phyloP scores from a whole-genome alignment of 192 early-diverging fungal genomes.

The Chytriomyces sp. region DNA sequence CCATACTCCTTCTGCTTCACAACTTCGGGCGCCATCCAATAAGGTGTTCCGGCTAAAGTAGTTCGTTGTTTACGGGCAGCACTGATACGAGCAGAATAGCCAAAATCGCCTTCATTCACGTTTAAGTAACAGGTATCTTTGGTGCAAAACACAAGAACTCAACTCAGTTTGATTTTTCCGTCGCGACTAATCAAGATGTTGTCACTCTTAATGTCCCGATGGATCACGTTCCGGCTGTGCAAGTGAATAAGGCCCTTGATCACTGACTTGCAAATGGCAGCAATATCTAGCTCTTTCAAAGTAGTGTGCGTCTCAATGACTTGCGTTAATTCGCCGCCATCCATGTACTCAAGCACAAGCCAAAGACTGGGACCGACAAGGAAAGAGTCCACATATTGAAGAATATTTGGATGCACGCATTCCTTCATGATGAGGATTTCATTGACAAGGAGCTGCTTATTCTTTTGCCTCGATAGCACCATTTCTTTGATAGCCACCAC shows the following conservation, averaged over 20 bases:
- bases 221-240: slow-evolving; percentile 84
- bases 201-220: slow-evolving; percentile 90
- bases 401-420: slow-evolving; percentile 87
- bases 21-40: slow-evolving; percentile 63
- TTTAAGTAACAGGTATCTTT: not conserved
- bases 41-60: slow-evolving; percentile 72
- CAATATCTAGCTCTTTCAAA: slow-evolving; percentile 49
- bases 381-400: slow-evolving; percentile 88
- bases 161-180: slow-evolving; percentile 47
- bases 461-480: slow-evolving; percentile 85
- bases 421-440: slow-evolving; percentile 96
- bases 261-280: slow-evolving; percentile 49
- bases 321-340: slow-evolving; percentile 89
- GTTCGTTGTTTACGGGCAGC: slow-evolving; percentile 78
- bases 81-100: slow-evolving; percentile 87
- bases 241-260: slow-evolving; percentile 83
- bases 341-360: slow-evolving; percentile 96
- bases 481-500: slow-evolving; percentile 94
- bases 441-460: slow-evolving; percentile 90
- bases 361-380: slow-evolving; percentile 81
- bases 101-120: slow-evolving; percentile 75
- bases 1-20: slow-evolving; percentile 57
- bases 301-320: slow-evolving; percentile 81
- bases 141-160: slow-evolving; percentile 26
- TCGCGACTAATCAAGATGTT: slow-evolving; percentile 58